Conservation (phyloP, 257 asterid species). For the Plantago ovata region DNA sequence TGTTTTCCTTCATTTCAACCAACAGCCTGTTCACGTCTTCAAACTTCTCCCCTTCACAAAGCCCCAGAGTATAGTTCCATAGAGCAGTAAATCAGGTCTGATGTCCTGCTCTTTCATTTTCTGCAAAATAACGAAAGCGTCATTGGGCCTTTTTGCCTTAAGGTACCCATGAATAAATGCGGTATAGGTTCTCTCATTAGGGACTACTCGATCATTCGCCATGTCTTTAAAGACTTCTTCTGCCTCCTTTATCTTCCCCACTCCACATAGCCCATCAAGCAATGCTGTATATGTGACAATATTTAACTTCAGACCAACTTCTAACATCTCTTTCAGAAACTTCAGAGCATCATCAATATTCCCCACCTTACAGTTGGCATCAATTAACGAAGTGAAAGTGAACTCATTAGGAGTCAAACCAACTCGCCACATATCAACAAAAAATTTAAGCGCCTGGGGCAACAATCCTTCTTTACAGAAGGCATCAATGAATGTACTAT, state of each 20-base stretch:
- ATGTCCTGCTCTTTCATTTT: slow-evolving; percentile 58
- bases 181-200: slow-evolving; percentile 67
- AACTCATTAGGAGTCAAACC: slow-evolving; percentile 80
- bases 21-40: slow-evolving; percentile 56
- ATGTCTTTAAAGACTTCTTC: slow-evolving; percentile 64
- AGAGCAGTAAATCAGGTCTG: slow-evolving; percentile 50
- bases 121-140: slow-evolving; percentile 53
- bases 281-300: slow-evolving; percentile 67
- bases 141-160: slow-evolving; percentile 53
- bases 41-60: slow-evolving; percentile 58
- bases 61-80: slow-evolving; percentile 82
- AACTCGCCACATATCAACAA: slow-evolving; percentile 79
- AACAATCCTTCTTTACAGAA: slow-evolving; percentile 88
- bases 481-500: slow-evolving; percentile 84
- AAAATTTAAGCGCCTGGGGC: slow-evolving; percentile 73
- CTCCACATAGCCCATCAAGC: slow-evolving; percentile 71
- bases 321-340: slow-evolving; percentile 79
- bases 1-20: slow-evolving; percentile 62
- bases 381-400: slow-evolving; percentile 78
- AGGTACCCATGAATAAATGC: slow-evolving; percentile 77
- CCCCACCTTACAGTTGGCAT: slow-evolving; percentile 69
- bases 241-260: slow-evolving; percentile 70
- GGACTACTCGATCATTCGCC: slow-evolving; percentile 49
- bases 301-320: slow-evolving; percentile 56
- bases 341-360: slow-evolving; percentile 57